phyloP scores from a whole-genome alignment of 495 filamentous ascomycete genomes.

The Poronia punctata region DNA sequence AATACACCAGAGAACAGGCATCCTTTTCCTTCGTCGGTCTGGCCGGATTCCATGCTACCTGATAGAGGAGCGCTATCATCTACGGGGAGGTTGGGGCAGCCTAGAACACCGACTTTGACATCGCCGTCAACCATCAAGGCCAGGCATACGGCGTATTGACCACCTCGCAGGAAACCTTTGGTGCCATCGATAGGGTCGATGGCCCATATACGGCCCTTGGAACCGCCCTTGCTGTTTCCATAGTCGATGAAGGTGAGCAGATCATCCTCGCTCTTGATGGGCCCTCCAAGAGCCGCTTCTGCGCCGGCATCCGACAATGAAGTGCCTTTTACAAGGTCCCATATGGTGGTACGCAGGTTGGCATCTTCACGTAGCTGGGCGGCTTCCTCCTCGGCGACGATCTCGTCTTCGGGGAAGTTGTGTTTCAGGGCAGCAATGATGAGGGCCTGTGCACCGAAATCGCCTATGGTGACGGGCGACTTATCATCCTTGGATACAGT shows the following conservation, averaged over 20 bases:
- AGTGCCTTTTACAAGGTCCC: conserved; percentile 67
- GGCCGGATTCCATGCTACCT: conserved; percentile 58
- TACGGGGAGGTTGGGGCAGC: conserved; percentile 88
- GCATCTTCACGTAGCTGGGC: conserved; percentile 63
- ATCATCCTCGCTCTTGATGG: conserved; percentile 56
- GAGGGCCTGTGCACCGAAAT: conserved; percentile 95
- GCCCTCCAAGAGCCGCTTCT: conserved; percentile 61
- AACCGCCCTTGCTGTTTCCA: conserved; percentile 73
- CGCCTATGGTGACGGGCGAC: conserved; percentile 94
- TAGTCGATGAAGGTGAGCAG: conserved; percentile 85
- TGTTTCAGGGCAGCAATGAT: conserved; percentile 84
- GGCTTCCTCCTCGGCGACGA: conserved; percentile 94
- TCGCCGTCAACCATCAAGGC: conserved; percentile 89
- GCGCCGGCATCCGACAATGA: conserved; percentile 61
- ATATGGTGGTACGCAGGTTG: conserved; percentile 64
- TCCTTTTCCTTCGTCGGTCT: conserved; percentile 62
- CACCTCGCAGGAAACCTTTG: conserved; percentile 93
- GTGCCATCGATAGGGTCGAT: conserved; percentile 97
- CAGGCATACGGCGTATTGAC: conserved; percentile 94
- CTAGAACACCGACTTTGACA: conserved; percentile 88
- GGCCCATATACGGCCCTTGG: conserved; percentile 84
- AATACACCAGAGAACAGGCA: conserved; percentile 76
- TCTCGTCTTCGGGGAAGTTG: conserved; percentile 84
- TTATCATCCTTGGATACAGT: conserved; percentile 90
- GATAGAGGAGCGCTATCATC: conserved; percentile 64